Percentiles rank a stretch among this genome's conserved stretches.
These are phyloP conservation scores for Citrus sp. DNA, from an alignment of 345 rosid species.

Conservation along the genomic window DNA sequence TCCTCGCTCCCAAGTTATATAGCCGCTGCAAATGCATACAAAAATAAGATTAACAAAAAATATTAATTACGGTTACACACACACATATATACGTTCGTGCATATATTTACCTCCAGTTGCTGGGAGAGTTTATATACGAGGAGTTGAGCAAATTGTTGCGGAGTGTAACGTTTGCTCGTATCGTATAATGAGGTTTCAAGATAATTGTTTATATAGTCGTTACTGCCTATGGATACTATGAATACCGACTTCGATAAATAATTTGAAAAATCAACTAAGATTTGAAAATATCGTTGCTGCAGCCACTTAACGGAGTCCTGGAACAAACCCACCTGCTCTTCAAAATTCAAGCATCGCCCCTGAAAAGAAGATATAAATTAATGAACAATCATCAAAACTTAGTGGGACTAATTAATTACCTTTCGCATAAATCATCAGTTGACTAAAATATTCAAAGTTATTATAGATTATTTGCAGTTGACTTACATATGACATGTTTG, in stretches of 20 bases:
- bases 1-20: conserved; percentile 38
- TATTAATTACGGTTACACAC: too few relatives aligned
- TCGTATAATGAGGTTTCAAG: not conserved
- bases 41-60: not conserved
- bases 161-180: conserved; percentile 11
- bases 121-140: conserved; percentile 24
- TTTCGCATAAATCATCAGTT: too few relatives aligned
- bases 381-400: not conserved
- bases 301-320: conserved; percentile 6
- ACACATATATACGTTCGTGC: too few relatives aligned
- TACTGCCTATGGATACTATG: conserved; percentile 33
- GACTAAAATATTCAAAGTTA: too few relatives aligned
- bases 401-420: too few relatives aligned
- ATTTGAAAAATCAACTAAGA: conserved; percentile 1
- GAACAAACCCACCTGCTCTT: conserved; percentile 36
- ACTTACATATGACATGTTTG: too few relatives aligned
- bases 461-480: too few relatives aligned
- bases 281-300: conserved; percentile 11
- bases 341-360: conserved; percentile 44
- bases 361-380: not conserved
- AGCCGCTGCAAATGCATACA: conserved; percentile 18
- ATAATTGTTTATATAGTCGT: conserved; percentile 35
- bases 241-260: conserved; percentile 38
- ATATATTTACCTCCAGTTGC: conserved; percentile 22
- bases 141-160: conserved; percentile 27